These are phyloP conservation scores for Trypanosoma cruzi DNA, from an alignment of 208 protist species.

Conservation along the genomic window DNA sequence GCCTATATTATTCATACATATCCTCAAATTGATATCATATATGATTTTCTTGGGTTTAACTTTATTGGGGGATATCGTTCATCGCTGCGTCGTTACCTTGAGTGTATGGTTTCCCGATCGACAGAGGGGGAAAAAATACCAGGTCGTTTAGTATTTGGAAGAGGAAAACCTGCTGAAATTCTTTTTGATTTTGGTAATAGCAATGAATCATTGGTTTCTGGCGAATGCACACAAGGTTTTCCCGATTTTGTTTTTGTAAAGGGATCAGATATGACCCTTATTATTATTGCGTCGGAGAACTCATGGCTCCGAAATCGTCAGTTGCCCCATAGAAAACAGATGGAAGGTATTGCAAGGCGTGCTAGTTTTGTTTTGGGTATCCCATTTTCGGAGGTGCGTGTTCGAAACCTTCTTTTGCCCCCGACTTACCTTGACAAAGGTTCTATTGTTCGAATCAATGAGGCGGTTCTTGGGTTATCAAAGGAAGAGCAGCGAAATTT, in stretches of 20 bases:
- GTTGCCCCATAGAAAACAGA: conserved; percentile 75
- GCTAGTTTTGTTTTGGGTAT: conserved; percentile 80
- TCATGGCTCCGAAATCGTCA: conserved; percentile 83
- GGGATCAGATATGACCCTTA: conserved; percentile 67
- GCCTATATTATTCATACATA: conserved; percentile 59
- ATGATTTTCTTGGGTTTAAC: conserved; percentile 88
- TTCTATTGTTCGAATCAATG: conserved; percentile 67
- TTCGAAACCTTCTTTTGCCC: conserved; percentile 78
- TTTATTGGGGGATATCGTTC: conserved; percentile 56
- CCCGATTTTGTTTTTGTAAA: conserved; percentile 82
- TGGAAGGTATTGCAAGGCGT: conserved; percentile 83
- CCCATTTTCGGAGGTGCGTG: conserved; percentile 64
- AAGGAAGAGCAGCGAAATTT: conserved; percentile 26
- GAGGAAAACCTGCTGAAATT: conserved; percentile 39
- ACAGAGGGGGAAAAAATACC: conserved; percentile 14
- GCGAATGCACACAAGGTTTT: conserved; percentile 71
- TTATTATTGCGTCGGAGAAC: conserved; percentile 85
- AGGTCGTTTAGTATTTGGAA: conserved; percentile 46
- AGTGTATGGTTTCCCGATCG: conserved; percentile 35
- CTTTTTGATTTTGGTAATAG: conserved; percentile 84
- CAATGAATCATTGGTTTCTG: conserved; percentile 41
- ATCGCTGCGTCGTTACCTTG: conserved; percentile 58
- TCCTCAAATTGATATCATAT: conserved; percentile 74
- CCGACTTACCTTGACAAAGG: conserved; percentile 68
- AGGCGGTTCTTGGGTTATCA: conserved; percentile 44